Evolutionary conservation across 805 yeast genomes (phyloP), one percentile per base, ranked within the genome.

Genomic region (Candida pseudoglaebosa): DNA sequence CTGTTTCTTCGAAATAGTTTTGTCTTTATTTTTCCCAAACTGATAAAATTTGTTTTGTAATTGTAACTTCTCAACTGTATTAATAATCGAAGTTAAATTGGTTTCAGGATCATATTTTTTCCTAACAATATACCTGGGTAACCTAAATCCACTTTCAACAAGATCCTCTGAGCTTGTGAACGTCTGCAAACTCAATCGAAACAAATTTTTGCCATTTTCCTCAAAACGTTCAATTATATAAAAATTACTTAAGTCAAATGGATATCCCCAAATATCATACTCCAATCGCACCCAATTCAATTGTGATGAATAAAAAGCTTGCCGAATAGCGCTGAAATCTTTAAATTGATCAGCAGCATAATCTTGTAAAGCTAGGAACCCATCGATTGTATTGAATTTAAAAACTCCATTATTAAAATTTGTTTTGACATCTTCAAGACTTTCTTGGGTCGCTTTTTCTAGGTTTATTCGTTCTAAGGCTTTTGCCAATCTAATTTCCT

Each of bases 361-460:
- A 3, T 41, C 34, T 34, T 52, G 47, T 9, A 54, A 22, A 2
- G 65, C 61, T 7, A 56, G 48, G 38, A 73, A 65, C 3, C 67
- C 65, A 29, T 67, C 66, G 42, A 62, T 62, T 1, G 75, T 61
- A 2, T 62, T 57, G 41, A 70, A 53, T 1, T 62, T 58, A 10
- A 68, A 56, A 8, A 32, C 33, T 43, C 54, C 28, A 16, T 46
- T 40, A 26, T 43, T 41, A 37, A 46, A 41, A 30, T 41, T 37
- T 34, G 37, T 40, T 24, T 36, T 28, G 2, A 50, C 35, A 12
- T 34, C 44, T 1, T 33, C 16, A 35, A 57, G 41, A 18, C 41
- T 42, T 2, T 41, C 41, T 30, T 37, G 36, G 5, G 40, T 34
- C 34, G 51, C 53, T 16, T 26, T 36, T 24, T 47, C 39, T 34